phyloP scores from a whole-genome alignment of 768 basidiomycete genomes.

The Pleurotus tuoliensis region DNA sequence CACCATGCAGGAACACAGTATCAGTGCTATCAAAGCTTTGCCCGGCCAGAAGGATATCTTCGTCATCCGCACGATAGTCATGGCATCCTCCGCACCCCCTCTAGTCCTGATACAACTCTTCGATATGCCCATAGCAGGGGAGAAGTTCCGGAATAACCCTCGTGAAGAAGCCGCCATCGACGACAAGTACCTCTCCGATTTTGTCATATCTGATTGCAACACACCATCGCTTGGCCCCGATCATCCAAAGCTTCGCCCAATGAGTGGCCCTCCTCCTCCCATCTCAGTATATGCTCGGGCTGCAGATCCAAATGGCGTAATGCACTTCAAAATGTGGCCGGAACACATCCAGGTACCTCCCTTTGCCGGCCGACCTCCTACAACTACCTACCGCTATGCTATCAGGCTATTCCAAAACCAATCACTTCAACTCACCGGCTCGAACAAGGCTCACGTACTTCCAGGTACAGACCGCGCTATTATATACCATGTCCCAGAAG shows the following conservation, averaged over 20 bases:
- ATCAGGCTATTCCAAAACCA: slow-evolving; percentile 21
- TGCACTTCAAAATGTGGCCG: slow-evolving; percentile 32
- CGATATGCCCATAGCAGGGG: slow-evolving; percentile 18
- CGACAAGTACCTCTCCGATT: slow-evolving; percentile 17
- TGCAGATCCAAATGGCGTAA: slow-evolving; percentile 23
- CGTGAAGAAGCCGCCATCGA: slow-evolving; percentile 21
- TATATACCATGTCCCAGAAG: slow-evolving; percentile 30
- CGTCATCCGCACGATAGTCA: slow-evolving; percentile 40
- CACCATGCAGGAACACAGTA: slow-evolving; percentile 36
- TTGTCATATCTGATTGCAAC: slow-evolving; percentile 39
- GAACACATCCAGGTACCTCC: slow-evolving; percentile 10
- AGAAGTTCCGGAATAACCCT: slow-evolving; percentile 1
- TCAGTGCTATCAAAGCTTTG: slow-evolving; percentile 48
- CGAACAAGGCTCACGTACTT: slow-evolving; percentile 28
- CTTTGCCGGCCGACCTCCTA: slow-evolving; percentile 4
- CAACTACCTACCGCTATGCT: slow-evolving; percentile 18
- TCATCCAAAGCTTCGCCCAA: slow-evolving; percentile 21
- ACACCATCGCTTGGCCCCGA: slow-evolving; percentile 20
- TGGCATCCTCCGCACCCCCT: slow-evolving; percentile 11
- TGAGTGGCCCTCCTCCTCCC: slow-evolving; percentile 28
- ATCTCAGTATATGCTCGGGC: slow-evolving; percentile 36
- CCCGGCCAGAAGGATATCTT: slow-evolving; percentile 50
- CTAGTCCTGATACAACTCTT: slow-evolving; percentile 18
- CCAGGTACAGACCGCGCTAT: slow-evolving; percentile 42
- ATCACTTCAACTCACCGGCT: slow-evolving; percentile 21